Conservation (phyloP, 345 rosid genomes). For the Combretum micranthum region DNA sequence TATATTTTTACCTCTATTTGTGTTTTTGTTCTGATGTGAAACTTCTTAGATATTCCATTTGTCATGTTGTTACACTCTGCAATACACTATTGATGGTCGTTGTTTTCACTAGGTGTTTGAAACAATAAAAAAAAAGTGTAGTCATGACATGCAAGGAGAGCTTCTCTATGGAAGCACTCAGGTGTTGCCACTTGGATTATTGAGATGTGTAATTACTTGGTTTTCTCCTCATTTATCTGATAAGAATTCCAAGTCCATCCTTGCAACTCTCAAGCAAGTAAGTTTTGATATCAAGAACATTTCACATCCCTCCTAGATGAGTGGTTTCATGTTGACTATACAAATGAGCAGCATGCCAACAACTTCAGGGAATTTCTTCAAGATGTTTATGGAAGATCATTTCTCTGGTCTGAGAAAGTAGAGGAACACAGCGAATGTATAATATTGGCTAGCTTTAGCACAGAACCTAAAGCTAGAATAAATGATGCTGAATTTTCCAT, state of each 20-base stretch:
- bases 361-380: constrained; percentile 43
- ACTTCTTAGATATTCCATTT: no score
- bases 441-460: constrained; percentile 5
- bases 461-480: constrained; percentile 17
- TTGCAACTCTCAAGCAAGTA: constrained; percentile 32
- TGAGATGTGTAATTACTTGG: constrained; percentile 65
- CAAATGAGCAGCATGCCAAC: constrained; percentile 48
- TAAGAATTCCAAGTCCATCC: constrained; percentile 42
- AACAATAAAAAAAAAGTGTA: constrained; percentile 36
- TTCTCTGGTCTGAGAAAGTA: constrained; percentile 22
- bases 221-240: constrained; percentile 55
- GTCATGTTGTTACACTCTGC: not conserved
- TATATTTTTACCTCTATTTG: no score
- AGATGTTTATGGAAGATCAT: constrained; percentile 37
- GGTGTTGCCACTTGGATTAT: constrained; percentile 70
- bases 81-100: constrained; percentile 1
- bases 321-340: constrained; percentile 54
- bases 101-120: constrained; percentile 45
- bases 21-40: no score
- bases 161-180: constrained; percentile 49
- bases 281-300: constrained; percentile 23
- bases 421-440: constrained; percentile 26
- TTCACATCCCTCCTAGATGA: constrained; percentile 49
- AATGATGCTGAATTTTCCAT: constrained; percentile 15
- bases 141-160: constrained; percentile 46